phyloP scores from a whole-genome alignment of 176 grass and related monocot species.

The Neostapfia colusana region DNA sequence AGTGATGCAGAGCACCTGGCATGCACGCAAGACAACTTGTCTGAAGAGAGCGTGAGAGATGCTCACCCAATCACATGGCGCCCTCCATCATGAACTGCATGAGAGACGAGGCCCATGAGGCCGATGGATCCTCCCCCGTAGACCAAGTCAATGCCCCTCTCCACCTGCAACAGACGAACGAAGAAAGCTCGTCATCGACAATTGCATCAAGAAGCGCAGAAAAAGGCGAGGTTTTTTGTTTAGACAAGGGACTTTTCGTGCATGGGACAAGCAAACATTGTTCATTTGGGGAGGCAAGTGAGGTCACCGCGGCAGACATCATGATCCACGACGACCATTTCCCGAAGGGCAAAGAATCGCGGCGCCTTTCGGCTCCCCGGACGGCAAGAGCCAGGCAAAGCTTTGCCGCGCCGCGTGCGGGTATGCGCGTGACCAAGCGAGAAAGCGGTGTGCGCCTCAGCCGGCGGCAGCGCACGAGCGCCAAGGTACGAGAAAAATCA shows the following conservation, averaged over 20 bases:
- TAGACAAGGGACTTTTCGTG: not conserved
- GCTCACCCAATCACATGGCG: conserved; percentile 93
- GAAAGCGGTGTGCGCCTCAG: conserved; percentile 41
- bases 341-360: conserved; percentile 25
- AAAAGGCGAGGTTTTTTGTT: not conserved
- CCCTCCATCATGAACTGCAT: conserved; percentile 95
- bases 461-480: conserved; percentile 4
- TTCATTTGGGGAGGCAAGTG: conserved; percentile 31
- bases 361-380: conserved; percentile 23
- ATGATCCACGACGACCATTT: conserved; percentile 14
- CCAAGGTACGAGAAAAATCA: not conserved
- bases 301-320: conserved; percentile 27
- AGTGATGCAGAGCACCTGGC: conserved; percentile 33
- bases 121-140: conserved; percentile 96
- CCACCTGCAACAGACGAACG: conserved; percentile 60
- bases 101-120: conserved; percentile 92
- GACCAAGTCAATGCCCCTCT: conserved; percentile 94
- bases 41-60: not conserved
- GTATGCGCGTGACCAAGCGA: conserved; percentile 40
- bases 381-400: not conserved
- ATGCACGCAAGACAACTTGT: conserved; percentile 35
- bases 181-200: not conserved
- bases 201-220: not conserved
- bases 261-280: conserved; percentile 28
- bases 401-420: not conserved